Evolutionary conservation across 805 yeast genomes (phyloP).

Genomic region (Starmerella cellae): DNA sequence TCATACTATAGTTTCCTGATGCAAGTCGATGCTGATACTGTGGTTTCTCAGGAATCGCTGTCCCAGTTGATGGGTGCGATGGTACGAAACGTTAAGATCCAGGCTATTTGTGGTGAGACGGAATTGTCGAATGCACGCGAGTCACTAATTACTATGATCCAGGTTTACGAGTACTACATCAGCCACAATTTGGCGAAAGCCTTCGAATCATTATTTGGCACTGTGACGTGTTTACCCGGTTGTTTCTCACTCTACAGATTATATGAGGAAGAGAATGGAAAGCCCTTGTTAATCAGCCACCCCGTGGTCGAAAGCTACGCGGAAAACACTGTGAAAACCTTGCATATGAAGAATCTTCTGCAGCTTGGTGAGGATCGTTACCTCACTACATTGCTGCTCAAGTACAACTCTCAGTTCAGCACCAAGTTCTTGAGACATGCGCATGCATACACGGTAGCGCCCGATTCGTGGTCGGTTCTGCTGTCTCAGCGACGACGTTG

Average conservation of each 20-base stretch:
- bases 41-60: slow-evolving; percentile 41
- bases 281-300: slow-evolving; percentile 48
- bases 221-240: slow-evolving; percentile 54
- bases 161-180: slow-evolving; percentile 51
- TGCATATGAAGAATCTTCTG: slow-evolving; percentile 47
- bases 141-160: slow-evolving; percentile 46
- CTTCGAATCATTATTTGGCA: slow-evolving; percentile 48
- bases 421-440: slow-evolving; percentile 47
- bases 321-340: slow-evolving; percentile 43
- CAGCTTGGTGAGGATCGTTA: slow-evolving; percentile 52
- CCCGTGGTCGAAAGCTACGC: slow-evolving; percentile 44
- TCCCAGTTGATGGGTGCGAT: slow-evolving; percentile 44
- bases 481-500: slow-evolving; percentile 55
- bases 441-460: slow-evolving; percentile 46
- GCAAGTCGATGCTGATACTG: slow-evolving; percentile 56
- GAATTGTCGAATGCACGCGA: slow-evolving; percentile 40
- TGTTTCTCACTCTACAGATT: slow-evolving; percentile 49
- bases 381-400: slow-evolving; percentile 42
- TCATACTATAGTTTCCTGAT: slow-evolving; percentile 41
- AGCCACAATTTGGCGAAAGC: slow-evolving; percentile 54
- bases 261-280: slow-evolving; percentile 42
- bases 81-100: slow-evolving; percentile 41
- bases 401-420: slow-evolving; percentile 42
- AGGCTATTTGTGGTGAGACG: slow-evolving; percentile 54
- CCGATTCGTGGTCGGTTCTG: slow-evolving; percentile 43